Evolutionary conservation across 192 early-diverging fungal genomes (phyloP).

Genomic region (Coemansia sp.): DNA sequence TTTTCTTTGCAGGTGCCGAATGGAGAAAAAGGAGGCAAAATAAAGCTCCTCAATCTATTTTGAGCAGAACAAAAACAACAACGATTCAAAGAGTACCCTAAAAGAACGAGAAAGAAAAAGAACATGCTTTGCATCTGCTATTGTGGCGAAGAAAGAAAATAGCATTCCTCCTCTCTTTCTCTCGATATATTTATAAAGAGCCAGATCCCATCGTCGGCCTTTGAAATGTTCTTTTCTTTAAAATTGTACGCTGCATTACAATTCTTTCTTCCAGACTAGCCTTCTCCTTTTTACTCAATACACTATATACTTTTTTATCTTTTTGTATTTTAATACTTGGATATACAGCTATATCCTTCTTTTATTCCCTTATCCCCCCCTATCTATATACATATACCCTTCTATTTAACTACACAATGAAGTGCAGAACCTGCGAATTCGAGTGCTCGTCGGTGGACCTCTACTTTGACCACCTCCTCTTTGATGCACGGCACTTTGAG

Average conservation of each 20-base stretch:
- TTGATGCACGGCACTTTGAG: slow-evolving; percentile 47
- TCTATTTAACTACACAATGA: slow-evolving; percentile 22
- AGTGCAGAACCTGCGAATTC: slow-evolving; percentile 53
- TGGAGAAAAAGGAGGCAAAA: too few relatives aligned
- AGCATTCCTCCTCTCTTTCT: too few relatives aligned
- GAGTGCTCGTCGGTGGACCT: slow-evolving; percentile 52
- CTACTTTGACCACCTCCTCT: slow-evolving; percentile 54
- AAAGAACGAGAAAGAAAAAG: too few relatives aligned
- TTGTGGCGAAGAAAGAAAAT: too few relatives aligned
- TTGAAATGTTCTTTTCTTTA: background rate
- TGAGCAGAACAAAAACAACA: too few relatives aligned
- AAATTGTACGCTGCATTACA: background rate
- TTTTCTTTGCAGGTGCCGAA: too few relatives aligned
- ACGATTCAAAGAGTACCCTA: too few relatives aligned
- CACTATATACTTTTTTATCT: slow-evolving; percentile 5
- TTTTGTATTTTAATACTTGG: slow-evolving; percentile 3
- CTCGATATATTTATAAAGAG: background rate
- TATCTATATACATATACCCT: background rate
- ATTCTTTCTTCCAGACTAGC: background rate
- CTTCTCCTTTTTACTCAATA: background rate
- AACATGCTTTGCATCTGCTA: too few relatives aligned
- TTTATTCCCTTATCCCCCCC: background rate
- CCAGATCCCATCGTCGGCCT: slow-evolving; percentile 3
- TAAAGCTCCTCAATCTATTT: too few relatives aligned
- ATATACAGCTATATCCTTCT: background rate